phyloP scores from a whole-genome alignment of 345 rosid species.

The Eucalyptus curtisii region DNA sequence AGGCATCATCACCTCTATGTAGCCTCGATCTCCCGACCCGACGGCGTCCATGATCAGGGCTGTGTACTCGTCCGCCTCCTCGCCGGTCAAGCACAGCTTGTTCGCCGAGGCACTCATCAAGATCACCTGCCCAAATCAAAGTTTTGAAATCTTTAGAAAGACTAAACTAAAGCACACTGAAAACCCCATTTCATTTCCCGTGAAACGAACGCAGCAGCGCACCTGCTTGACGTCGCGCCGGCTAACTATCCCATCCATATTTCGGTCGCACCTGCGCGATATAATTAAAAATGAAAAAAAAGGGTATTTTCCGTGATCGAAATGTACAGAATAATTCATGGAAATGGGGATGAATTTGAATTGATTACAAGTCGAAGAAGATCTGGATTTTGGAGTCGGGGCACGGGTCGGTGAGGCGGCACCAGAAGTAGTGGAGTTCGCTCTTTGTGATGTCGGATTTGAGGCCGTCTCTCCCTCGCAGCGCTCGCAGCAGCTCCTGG shows the following conservation, averaged over 20 bases:
- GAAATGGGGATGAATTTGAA: not conserved
- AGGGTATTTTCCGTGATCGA: not conserved
- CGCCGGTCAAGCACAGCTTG: slow-evolving; percentile 17
- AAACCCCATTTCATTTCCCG: not conserved
- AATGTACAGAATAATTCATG: not conserved
- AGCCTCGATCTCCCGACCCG: slow-evolving; percentile 16
- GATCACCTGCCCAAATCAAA: slow-evolving; percentile 7
- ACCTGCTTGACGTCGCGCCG: slow-evolving; percentile 23
- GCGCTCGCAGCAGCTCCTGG: slow-evolving; percentile 23
- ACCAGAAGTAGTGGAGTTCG: slow-evolving; percentile 24
- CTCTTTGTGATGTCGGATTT: slow-evolving; percentile 13
- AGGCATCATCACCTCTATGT: slow-evolving; percentile 14
- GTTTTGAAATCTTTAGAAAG: not conserved
- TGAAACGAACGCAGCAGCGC: rapidly evolving
- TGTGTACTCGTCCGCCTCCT: slow-evolving; percentile 28
- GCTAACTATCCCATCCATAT: slow-evolving; percentile 32
- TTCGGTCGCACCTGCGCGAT: slow-evolving; percentile 20
- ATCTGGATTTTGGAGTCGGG: slow-evolving; percentile 17
- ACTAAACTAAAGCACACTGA: not conserved
- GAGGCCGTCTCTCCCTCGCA: slow-evolving; percentile 17
- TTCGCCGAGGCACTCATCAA: slow-evolving; percentile 24
- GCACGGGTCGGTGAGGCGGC: slow-evolving; percentile 16
- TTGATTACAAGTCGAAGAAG: slow-evolving; percentile 37
- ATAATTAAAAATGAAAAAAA: not conserved
- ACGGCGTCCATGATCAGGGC: slow-evolving; percentile 22